Evolutionary conservation across 2,329 filamentous ascomycete species (phyloP).

Genomic region (Aureobasidium sp.): DNA sequence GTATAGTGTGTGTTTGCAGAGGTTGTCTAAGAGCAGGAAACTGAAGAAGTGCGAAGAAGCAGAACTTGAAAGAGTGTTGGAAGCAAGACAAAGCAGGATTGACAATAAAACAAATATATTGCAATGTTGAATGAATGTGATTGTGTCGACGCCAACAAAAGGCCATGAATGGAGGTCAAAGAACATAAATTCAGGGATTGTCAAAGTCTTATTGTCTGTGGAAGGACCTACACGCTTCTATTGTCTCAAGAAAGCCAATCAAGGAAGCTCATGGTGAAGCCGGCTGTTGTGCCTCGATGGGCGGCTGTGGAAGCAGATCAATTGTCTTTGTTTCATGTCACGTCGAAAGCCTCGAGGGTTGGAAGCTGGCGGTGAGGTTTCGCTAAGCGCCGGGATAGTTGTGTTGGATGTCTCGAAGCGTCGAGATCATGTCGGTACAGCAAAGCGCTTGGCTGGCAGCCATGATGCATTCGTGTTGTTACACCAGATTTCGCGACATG

Average conservation of each 20-base stretch:
- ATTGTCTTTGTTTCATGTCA: not conserved
- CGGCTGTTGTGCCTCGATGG: not conserved
- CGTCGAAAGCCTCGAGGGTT: not conserved
- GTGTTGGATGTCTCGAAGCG: conserved; percentile 1
- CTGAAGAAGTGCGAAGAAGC: not conserved
- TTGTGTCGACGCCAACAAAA: not conserved
- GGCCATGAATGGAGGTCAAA: not conserved
- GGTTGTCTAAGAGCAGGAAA: conserved; percentile 1
- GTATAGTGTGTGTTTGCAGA: not conserved
- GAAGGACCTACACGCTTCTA: conserved; percentile 8
- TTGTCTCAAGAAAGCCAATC: not conserved
- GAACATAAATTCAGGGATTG: not conserved
- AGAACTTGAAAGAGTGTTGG: not conserved
- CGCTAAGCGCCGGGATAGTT: not conserved
- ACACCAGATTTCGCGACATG: not conserved
- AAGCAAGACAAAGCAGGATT: not conserved
- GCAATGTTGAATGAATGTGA: not conserved
- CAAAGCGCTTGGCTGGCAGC: not conserved
- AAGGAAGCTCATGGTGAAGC: not conserved
- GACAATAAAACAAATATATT: conserved; percentile 1
- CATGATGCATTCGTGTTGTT: not conserved
- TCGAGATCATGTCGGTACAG: not conserved
- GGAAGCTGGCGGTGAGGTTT: not conserved
- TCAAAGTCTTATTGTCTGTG: conserved; percentile 1
- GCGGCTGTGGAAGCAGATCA: not conserved